Conservation (phyloP, 148 eudicot genomes). For the Rhododendron molle region DNA sequence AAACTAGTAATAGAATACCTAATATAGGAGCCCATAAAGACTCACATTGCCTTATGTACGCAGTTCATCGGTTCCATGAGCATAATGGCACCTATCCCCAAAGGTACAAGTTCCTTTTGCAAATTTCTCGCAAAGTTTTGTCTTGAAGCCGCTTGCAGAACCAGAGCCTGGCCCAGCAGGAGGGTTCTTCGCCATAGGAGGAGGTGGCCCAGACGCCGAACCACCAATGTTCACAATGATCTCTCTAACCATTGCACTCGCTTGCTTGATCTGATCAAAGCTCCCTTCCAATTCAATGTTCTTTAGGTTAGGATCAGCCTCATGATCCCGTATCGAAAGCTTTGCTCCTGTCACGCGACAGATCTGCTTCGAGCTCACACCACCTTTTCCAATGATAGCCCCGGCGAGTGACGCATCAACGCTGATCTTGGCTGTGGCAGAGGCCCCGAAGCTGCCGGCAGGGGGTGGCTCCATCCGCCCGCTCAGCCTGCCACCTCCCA, state of each 20-base stretch:
- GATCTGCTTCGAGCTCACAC: constrained; percentile 76
- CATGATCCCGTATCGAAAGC: constrained; percentile 76
- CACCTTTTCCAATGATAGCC: constrained; percentile 78
- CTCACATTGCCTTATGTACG: constrained; percentile 31
- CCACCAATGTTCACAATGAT: constrained; percentile 53
- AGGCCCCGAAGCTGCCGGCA: constrained; percentile 56
- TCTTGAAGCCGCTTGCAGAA: constrained; percentile 50
- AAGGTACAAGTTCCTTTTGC: constrained; percentile 73
- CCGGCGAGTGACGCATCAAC: constrained; percentile 79
- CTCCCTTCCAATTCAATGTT: constrained; percentile 86
- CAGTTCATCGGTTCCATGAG: constrained; percentile 73
- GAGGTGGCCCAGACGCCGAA: constrained; percentile 28
- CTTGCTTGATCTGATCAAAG: constrained; percentile 82
- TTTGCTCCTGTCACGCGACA: constrained; percentile 74
- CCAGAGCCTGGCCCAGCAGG: constrained; percentile 20
- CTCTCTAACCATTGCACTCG: constrained; percentile 84
- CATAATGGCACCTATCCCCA: constrained; percentile 80
- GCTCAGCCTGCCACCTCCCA: constrained; percentile 35
- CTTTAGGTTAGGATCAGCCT: constrained; percentile 55
- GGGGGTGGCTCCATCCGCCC: constrained; percentile 46
- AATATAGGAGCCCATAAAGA: background rate
- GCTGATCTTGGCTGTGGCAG: constrained; percentile 79
- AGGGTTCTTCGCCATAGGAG: constrained; percentile 8
- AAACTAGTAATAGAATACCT: background rate
- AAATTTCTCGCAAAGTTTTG: constrained; percentile 77